phyloP scores from a whole-genome alignment of 192 early-diverging fungal species.

The Geranomyces variabilis region DNA sequence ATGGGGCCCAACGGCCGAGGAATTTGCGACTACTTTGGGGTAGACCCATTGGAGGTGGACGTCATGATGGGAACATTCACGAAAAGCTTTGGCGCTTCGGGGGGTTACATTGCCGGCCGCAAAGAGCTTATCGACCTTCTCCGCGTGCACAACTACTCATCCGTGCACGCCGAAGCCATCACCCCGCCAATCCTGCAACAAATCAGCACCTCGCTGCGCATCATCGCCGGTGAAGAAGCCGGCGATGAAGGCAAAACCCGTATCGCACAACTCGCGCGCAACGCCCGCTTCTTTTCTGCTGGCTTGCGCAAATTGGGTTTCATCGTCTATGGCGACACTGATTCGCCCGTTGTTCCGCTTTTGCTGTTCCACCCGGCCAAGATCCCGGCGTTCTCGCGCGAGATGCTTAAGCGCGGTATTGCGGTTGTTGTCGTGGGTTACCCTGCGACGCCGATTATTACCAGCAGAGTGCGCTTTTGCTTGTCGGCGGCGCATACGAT shows the following conservation, averaged over 20 bases:
- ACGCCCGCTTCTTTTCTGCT: slow-evolving; percentile 80
- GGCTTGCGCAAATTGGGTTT: slow-evolving; percentile 87
- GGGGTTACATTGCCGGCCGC: slow-evolving; percentile 87
- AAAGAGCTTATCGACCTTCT: slow-evolving; percentile 79
- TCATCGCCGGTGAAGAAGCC: slow-evolving; percentile 92
- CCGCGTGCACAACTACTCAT: slow-evolving; percentile 76
- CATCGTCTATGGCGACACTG: slow-evolving; percentile 86
- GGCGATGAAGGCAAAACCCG: slow-evolving; percentile 80
- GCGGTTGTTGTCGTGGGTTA: slow-evolving; percentile 97
- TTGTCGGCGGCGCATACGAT: slow-evolving; percentile 91
- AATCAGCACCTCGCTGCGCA: slow-evolving; percentile 84
- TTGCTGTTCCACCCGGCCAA: slow-evolving; percentile 94
- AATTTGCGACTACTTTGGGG: slow-evolving; percentile 93
- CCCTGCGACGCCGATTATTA: slow-evolving; percentile 97
- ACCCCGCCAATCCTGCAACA: slow-evolving; percentile 85
- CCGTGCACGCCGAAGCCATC: slow-evolving; percentile 90
- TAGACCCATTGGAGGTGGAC: slow-evolving; percentile 88
- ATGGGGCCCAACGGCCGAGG: slow-evolving; percentile 92
- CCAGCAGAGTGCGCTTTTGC: slow-evolving; percentile 92
- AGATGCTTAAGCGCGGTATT: slow-evolving; percentile 84
- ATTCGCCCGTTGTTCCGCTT: slow-evolving; percentile 89
- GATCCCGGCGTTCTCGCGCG: slow-evolving; percentile 94
- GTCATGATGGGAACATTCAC: slow-evolving; percentile 98
- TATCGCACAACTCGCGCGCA: slow-evolving; percentile 84
- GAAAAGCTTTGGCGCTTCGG: slow-evolving; percentile 96